Conservation (phyloP, 2,329 filamentous ascomycete species). For the Penicillium sp. region DNA sequence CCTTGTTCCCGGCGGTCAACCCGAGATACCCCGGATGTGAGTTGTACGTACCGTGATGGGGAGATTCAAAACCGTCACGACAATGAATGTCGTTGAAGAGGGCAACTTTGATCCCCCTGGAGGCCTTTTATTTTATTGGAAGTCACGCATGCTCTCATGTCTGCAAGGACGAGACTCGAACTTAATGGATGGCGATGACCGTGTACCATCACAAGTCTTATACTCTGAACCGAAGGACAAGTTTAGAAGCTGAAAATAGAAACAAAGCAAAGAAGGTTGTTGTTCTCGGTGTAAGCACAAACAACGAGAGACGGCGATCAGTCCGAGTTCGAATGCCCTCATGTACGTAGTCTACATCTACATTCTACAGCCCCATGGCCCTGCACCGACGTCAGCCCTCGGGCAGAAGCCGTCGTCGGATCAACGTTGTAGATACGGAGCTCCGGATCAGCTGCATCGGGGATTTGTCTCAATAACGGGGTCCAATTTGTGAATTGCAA, state of each 20-base stretch:
- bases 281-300: not conserved
- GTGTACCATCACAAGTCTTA: not conserved
- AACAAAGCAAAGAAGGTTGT: no score
- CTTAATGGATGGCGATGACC: not conserved
- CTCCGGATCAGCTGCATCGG: not conserved
- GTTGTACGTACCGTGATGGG: not conserved
- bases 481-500: conserved; percentile 14
- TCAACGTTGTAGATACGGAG: not conserved
- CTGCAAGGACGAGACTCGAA: not conserved
- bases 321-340: not conserved
- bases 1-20: not conserved
- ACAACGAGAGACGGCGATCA: not conserved
- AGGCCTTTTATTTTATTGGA: not conserved
- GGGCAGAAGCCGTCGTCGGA: not conserved
- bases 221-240: not conserved
- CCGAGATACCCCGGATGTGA: not conserved
- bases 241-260: not conserved
- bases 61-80: not conserved
- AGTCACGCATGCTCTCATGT: not conserved
- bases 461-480: not conserved
- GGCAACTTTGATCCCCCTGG: not conserved
- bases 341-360: not conserved
- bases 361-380: conserved; percentile 1
- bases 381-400: not conserved
- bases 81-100: not conserved